These are phyloP conservation scores for Pyricularia sp. DNA, from an alignment of 2,329 filamentous ascomycete genomes.

Conservation along the genomic window DNA sequence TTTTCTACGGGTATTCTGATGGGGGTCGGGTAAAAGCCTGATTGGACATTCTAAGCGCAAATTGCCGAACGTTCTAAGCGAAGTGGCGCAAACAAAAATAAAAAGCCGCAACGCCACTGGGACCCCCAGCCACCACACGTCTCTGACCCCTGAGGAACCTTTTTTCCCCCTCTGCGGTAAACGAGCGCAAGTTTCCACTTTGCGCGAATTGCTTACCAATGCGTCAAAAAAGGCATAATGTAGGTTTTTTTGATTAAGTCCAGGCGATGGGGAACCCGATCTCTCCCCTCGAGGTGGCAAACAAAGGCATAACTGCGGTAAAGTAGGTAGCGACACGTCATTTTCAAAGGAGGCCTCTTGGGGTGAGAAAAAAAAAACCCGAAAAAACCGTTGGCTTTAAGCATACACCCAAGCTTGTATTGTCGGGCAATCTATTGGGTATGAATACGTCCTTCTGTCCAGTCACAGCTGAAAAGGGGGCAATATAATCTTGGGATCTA, in stretches of 20 bases:
- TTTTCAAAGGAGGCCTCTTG: not conserved
- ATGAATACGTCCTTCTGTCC: not conserved
- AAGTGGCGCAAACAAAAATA: not conserved
- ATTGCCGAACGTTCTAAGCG: not conserved
- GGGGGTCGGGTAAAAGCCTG: not conserved
- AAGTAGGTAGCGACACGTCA: not conserved
- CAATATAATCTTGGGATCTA: not conserved
- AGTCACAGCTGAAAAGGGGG: not conserved
- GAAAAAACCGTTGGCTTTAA: not conserved
- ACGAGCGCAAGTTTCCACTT: not conserved
- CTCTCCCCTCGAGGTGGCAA: not conserved
- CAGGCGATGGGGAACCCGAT: not conserved
- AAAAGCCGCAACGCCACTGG: not conserved
- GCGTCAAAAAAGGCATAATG: not conserved
- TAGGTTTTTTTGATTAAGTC: too few species aligned
- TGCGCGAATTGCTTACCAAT: not conserved
- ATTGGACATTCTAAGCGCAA: not conserved
- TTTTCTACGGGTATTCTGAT: not conserved
- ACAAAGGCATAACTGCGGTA: not conserved
- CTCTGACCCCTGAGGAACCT: not conserved
- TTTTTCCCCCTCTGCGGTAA: not conserved
- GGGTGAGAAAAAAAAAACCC: not conserved
- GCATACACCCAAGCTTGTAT: not conserved
- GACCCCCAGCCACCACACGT: not conserved
- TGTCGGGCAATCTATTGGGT: not conserved